Percentiles rank a stretch among this genome's conserved stretches.
phyloP scores from a whole-genome alignment of 257 asterid genomes.

The Ilex asprella region DNA sequence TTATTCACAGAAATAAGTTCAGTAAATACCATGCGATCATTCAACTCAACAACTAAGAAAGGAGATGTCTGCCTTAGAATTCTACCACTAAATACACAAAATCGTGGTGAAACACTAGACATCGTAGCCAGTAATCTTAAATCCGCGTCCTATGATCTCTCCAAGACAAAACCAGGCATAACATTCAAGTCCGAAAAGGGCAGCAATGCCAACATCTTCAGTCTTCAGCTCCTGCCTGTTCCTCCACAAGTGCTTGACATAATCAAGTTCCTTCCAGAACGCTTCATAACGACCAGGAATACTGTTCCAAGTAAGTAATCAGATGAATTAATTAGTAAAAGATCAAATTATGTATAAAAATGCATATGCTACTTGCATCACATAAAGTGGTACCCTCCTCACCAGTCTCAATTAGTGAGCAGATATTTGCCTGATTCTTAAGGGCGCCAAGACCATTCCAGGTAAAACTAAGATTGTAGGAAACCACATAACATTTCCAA shows the following conservation, averaged over 20 bases:
- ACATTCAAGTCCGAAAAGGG: slow-evolving; percentile 25
- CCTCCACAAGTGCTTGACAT: slow-evolving; percentile 17
- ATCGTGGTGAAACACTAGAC: background rate
- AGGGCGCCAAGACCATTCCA: no score
- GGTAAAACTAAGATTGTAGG: no score
- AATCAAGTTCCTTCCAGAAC: slow-evolving; percentile 20
- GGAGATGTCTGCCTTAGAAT: no score
- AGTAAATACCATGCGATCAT: no score
- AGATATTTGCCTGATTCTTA: no score
- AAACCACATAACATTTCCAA: no score
- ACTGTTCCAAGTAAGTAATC: slow-evolving; percentile 18
- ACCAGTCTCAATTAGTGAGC: no score
- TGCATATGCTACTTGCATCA: no score
- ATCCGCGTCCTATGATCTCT: slow-evolving; percentile 24
- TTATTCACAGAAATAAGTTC: no score
- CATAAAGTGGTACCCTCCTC: no score
- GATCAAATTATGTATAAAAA: background rate
- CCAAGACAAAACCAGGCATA: slow-evolving; percentile 23
- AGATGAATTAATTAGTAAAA: background rate
- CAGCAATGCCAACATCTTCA: slow-evolving; percentile 29
- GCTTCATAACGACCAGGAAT: slow-evolving; percentile 20
- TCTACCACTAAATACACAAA: no score
- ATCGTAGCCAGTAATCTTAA: slow-evolving; percentile 21
- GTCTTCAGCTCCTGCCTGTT: slow-evolving; percentile 19
- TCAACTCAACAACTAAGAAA: no score